Evolutionary conservation across 192 early-diverging fungal genomes (phyloP).

Genomic region (Coemansia sp.): DNA sequence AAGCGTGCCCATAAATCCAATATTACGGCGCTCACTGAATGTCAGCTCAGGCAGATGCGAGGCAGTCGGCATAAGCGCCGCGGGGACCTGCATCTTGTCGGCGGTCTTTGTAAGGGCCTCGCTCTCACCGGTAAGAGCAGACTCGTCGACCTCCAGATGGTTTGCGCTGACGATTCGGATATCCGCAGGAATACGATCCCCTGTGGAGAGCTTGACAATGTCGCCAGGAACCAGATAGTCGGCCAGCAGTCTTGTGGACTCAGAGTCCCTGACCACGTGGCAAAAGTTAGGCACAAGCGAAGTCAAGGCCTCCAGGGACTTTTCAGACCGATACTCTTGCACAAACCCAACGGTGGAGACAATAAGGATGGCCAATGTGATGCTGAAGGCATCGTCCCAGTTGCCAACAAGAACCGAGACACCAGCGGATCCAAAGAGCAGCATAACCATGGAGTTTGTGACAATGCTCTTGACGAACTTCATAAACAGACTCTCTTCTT

Average conservation of each 20-base stretch:
- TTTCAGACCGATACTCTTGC: constrained; percentile 93
- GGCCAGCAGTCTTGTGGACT: constrained; percentile 62
- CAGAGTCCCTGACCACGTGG: constrained; percentile 74
- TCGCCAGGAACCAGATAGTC: constrained; percentile 91
- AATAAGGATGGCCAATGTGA: constrained; percentile 76
- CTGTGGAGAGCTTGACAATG: constrained; percentile 80
- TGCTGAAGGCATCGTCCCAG: constrained; percentile 85
- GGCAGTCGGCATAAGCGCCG: constrained; percentile 16
- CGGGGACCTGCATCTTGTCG: constrained; percentile 51
- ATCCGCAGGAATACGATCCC: constrained; percentile 95
- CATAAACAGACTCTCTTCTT: constrained; percentile 72
- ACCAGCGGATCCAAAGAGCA: constrained; percentile 83
- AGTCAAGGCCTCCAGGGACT: constrained; percentile 88
- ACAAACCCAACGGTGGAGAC: constrained; percentile 89
- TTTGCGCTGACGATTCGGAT: constrained; percentile 74
- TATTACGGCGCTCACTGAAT: constrained; percentile 64
- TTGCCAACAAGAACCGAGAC: constrained; percentile 73
- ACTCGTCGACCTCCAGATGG: constrained; percentile 91
- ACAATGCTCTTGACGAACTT: constrained; percentile 88
- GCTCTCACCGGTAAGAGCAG: constrained; percentile 92
- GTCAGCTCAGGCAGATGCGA: constrained; percentile 28
- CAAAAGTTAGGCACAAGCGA: constrained; percentile 85
- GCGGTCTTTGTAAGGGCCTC: constrained; percentile 77
- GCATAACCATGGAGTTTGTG: constrained; percentile 82
- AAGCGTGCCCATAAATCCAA: constrained; percentile 95